phyloP scores from a whole-genome alignment of 148 eudicot species.

The Nepenthes gracilis region DNA sequence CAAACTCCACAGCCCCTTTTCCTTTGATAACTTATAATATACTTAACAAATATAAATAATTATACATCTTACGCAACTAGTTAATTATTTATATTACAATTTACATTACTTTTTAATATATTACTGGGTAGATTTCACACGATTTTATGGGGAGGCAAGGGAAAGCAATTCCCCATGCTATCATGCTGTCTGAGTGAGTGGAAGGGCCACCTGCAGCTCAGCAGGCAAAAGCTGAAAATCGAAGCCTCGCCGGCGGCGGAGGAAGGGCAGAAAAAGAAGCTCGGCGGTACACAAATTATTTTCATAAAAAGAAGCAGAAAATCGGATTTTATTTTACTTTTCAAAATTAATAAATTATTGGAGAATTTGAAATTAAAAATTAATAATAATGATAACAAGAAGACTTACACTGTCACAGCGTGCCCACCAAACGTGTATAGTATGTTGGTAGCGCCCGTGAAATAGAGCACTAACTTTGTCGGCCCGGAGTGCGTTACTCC shows the following conservation, averaged over 20 bases:
- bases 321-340: not conserved
- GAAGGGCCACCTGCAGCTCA: not conserved
- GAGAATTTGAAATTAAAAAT: not conserved
- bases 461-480: slow-evolving; percentile 37
- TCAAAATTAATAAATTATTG: not conserved
- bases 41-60: no score
- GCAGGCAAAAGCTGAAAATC: slow-evolving; percentile 11
- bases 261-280: not conserved
- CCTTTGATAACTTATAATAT: no score
- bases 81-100: no score
- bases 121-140: no score
- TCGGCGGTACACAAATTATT: no score
- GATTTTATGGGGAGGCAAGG: not conserved
- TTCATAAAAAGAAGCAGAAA: not conserved
- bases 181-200: not conserved
- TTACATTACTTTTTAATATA: no score
- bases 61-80: no score
- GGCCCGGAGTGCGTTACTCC: slow-evolving; percentile 65
- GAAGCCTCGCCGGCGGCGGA: not conserved
- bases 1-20: no score
- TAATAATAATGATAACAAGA: no score
- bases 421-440: slow-evolving; percentile 81
- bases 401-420: slow-evolving; percentile 72
- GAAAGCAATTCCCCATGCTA: not conserved
- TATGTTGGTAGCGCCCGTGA: slow-evolving; percentile 64